Evolutionary conservation across 768 basidiomycete species (phyloP).

Genomic region (Boletus subparvulus): DNA sequence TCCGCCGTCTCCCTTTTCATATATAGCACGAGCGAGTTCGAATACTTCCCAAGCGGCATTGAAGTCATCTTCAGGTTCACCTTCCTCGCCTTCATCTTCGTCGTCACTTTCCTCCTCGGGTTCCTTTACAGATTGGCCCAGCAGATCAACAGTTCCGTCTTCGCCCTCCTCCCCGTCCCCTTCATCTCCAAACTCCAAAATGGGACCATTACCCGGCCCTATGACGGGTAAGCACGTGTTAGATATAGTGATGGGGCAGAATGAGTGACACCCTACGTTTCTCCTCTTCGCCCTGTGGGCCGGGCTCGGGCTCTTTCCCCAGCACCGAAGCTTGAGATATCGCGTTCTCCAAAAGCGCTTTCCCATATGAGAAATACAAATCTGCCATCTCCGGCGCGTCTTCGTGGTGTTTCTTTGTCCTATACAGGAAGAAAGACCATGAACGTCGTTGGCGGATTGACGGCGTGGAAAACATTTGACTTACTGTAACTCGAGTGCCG

Average conservation of each 20-base stretch:
- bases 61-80: slow-evolving; percentile 93
- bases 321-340: slow-evolving; percentile 84
- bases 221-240: slow-evolving; percentile 23
- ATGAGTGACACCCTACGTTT: slow-evolving; percentile 27
- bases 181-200: slow-evolving; percentile 80
- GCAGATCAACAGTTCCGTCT: slow-evolving; percentile 61
- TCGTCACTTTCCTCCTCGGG: slow-evolving; percentile 52
- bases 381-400: slow-evolving; percentile 84
- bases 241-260: background rate
- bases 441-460: slow-evolving; percentile 11
- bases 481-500: slow-evolving; percentile 80
- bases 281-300: slow-evolving; percentile 40
- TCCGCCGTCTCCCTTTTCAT: slow-evolving; percentile 61
- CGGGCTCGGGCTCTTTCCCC: slow-evolving; percentile 73
- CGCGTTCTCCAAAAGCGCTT: slow-evolving; percentile 90
- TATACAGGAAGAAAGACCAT: slow-evolving; percentile 29
- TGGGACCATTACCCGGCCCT: slow-evolving; percentile 48
- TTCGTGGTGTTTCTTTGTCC: slow-evolving; percentile 74
- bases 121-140: slow-evolving; percentile 56
- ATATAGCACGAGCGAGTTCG: slow-evolving; percentile 90
- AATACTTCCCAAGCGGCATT: slow-evolving; percentile 97
- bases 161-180: slow-evolving; percentile 65
- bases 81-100: slow-evolving; percentile 62
- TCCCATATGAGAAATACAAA: slow-evolving; percentile 88
- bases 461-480: slow-evolving; percentile 34